Base-by-base conservation (phyloP, 371 early-diverging fungal species). In the Saksenaea oblongispora region DNA sequence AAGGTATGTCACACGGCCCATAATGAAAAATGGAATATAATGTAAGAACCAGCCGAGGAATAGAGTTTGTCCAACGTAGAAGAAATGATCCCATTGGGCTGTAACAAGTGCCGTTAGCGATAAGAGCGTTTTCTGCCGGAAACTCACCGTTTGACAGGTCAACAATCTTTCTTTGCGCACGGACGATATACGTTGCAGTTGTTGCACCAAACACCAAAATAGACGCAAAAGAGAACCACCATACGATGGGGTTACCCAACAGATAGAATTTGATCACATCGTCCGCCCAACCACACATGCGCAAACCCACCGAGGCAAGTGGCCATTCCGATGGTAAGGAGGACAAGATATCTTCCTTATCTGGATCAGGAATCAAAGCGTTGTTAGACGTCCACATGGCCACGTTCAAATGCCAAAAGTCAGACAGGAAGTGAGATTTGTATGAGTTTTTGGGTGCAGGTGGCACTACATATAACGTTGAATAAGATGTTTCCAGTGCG, bases 361-460 rank as follows among this genome's bases (percentile, higher is more conserved):
- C 97, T 1, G 93, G 93, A 75, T 99, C 99, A 13, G 99, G 97
- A 13, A 91, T 87, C 66, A 99, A 83, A 5, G 98, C 98, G 71
- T 99, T 99, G 83, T 99, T 99, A 17, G 94, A 91, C 0, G 91
- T 91, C 90, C 94, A 96, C 99, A 99, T 99, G 39, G 98, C 96
- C 10, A 92, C 91, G 72, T 99, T 99, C 61, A 97, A 79, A 74
- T 98, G 95, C 63, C 93, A 75, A 71, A 98, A 93, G 77, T 98
- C 93, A 58, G 86, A 83, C 61, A 95, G 73, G 75, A 99, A 99
- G 22, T 73, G 76, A 17, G 93, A 85, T 65, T 84, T 87, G 79
- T 89, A 91, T 70, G 84, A 53, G 76, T 89, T 64, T 75, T 87
- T 36, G 70, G 78, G 58, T 73, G 92, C 78, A 63, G 80, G 59